These are phyloP conservation scores for Myxozyma mucilagina DNA, from an alignment of 805 yeast species.

Conservation along the genomic window DNA sequence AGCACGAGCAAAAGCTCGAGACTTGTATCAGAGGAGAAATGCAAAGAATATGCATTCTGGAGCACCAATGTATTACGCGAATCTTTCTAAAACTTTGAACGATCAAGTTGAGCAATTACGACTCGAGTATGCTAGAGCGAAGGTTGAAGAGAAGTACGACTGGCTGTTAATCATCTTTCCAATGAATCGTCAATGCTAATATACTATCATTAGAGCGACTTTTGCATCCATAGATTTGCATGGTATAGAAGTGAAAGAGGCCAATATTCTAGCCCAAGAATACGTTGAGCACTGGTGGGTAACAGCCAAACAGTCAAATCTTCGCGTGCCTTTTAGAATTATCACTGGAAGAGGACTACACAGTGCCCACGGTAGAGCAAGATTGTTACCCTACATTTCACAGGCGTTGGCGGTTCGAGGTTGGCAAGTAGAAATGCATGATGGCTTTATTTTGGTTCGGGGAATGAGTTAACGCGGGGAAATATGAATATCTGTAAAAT, in stretches of 20 bases:
- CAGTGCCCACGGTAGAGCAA: conserved; percentile 17
- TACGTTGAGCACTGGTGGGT: conserved; percentile 20
- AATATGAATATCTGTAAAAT: neutral
- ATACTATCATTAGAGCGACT: neutral
- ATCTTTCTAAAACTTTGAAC: neutral
- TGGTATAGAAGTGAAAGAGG: conserved; percentile 15
- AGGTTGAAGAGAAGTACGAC: conserved; percentile 4
- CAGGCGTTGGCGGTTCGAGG: conserved; percentile 13
- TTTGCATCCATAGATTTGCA: conserved; percentile 16
- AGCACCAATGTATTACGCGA: neutral
- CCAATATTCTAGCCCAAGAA: conserved; percentile 10
- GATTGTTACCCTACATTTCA: conserved; percentile 19
- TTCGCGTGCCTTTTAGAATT: conserved; percentile 10
- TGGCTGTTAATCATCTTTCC: neutral
- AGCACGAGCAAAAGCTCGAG: conserved; percentile 7
- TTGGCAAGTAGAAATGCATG: conserved; percentile 16
- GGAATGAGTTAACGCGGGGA: neutral
- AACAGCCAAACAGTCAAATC: neutral
- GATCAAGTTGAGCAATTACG: conserved; percentile 1
- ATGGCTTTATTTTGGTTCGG: conserved; percentile 16
- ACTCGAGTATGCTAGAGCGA: conserved; percentile 3
- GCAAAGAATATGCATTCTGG: conserved; percentile 5
- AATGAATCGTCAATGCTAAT: neutral
- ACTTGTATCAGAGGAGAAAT: conserved; percentile 6
- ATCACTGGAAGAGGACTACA: conserved; percentile 31